These are phyloP conservation scores for Cyberlindnera meyerae DNA, from an alignment of 805 yeast species.

Conservation along the genomic window DNA sequence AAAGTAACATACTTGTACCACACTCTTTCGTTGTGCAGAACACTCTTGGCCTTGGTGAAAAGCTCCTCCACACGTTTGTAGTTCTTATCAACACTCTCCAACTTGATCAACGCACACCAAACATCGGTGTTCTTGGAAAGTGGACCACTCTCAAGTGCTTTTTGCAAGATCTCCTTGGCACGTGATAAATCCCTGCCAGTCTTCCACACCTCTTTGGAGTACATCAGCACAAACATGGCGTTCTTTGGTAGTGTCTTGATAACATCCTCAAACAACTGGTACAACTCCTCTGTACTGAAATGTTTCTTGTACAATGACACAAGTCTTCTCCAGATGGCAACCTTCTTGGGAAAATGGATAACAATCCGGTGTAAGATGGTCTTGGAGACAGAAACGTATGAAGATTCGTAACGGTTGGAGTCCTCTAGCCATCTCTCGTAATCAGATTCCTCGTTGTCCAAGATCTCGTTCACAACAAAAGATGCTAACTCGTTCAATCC, in stretches of 20 bases:
- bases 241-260: conserved; percentile 43
- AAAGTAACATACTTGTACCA: conserved; percentile 60
- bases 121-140: conserved; percentile 48
- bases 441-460: conserved; percentile 30
- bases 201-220: conserved; percentile 66
- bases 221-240: conserved; percentile 57
- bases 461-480: conserved; percentile 44
- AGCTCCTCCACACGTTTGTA: conserved; percentile 32
- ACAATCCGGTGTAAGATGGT: conserved; percentile 44
- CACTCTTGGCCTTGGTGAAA: conserved; percentile 35
- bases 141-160: conserved; percentile 36
- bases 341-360: conserved; percentile 40
- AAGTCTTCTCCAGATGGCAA: conserved; percentile 45
- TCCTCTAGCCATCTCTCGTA: conserved; percentile 24
- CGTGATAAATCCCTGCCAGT: conserved; percentile 38
- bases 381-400: conserved; percentile 27
- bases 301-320: conserved; percentile 32
- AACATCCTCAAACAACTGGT: conserved; percentile 48
- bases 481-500: conserved; percentile 43
- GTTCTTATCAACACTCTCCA: conserved; percentile 44
- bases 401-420: conserved; percentile 18
- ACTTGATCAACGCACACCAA: conserved; percentile 69
- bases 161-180: conserved; percentile 49
- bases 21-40: conserved; percentile 39
- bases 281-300: conserved; percentile 30